Evolutionary conservation across 768 basidiomycete genomes (phyloP).

Genomic region (Zangia roseola): DNA sequence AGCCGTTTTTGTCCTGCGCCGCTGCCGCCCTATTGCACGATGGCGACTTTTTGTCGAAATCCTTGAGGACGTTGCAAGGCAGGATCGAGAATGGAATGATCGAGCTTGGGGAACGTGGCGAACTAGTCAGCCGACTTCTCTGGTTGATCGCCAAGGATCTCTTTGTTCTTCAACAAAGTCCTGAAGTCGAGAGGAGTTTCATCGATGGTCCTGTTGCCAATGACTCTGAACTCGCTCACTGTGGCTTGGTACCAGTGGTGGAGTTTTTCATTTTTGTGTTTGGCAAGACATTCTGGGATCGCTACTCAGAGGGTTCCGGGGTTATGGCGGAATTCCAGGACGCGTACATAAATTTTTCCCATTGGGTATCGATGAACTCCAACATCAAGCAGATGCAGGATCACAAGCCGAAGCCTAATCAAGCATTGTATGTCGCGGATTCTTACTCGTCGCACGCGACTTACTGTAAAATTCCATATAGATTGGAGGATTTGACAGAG

Average conservation of each 20-base stretch:
- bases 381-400: not conserved
- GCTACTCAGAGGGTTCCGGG: too few relatives aligned
- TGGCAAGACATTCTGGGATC: not conserved
- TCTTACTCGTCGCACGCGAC: too few relatives aligned
- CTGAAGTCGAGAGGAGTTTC: too few relatives aligned
- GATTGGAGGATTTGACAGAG: too few relatives aligned
- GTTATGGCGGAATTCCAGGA: not conserved
- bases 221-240: not conserved
- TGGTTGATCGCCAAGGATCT: constrained; percentile 9
- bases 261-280: constrained; percentile 7
- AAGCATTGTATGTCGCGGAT: too few relatives aligned
- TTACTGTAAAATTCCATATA: too few relatives aligned
- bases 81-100: constrained; percentile 8
- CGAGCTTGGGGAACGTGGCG: constrained; percentile 4
- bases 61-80: not conserved
- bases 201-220: not conserved
- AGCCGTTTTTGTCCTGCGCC: constrained; percentile 7
- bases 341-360: constrained; percentile 10
- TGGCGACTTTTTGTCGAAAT: too few relatives aligned
- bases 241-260: not conserved
- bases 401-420: too few relatives aligned
- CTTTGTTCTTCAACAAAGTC: not conserved
- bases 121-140: constrained; percentile 9
- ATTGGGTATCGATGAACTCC: constrained; percentile 7
- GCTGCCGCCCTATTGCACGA: not conserved